Base-by-base conservation (phyloP, 495 filamentous ascomycete species). In the Aspergillus steynii region DNA sequence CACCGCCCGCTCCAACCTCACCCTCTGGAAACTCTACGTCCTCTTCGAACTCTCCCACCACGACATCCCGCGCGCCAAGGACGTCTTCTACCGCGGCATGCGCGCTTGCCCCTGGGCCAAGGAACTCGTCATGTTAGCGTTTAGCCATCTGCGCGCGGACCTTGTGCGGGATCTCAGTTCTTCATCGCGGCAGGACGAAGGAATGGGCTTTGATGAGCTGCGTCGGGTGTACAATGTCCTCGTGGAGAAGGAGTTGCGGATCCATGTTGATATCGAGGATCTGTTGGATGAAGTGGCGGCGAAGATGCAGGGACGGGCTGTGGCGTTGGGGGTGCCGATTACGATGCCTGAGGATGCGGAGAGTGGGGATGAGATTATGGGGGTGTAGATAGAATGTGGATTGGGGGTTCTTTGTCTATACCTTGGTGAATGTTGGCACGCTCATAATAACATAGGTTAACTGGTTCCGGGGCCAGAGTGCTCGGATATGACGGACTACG, bases 51-150 rank as follows among this genome's bases (percentile, higher is more conserved):
- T 75, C 7, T 71, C 70, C 4, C 63, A 70, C 5, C 65, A 67
- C 0, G 72, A 82, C 10, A 54, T 71, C 45, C 51, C 50, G 0
- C 78, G 77, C 53, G 84, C 82, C 8, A 86, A 83, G 58, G 56
- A 58, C 1, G 69, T 85, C 15, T 80, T 77, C 56, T 79, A 77
- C 58, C 72, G 82, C n/a, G 78, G 71, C 0, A 68, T 84, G 52
- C 77, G 79, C 47, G 80, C 82, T 3, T 93, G 90, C 72, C 90
- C 90, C 1, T 90, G 90, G 90, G 85, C 84, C 1, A 95, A 92
- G 71, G 84, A 86, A 59, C 71, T 90, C 9, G 81, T 85, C 57
- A 78, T 90, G 76, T 65, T 88, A 29, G 88, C 79, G 0, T 91
- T 91, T 65, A 75, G 73, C 29, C 81, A 80, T 65, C 72, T 86